Evolutionary conservation across 352 stramenopile genomes (phyloP), one percentile per base, ranked within the genome.

Genomic region (Blastocystis hominis): DNA sequence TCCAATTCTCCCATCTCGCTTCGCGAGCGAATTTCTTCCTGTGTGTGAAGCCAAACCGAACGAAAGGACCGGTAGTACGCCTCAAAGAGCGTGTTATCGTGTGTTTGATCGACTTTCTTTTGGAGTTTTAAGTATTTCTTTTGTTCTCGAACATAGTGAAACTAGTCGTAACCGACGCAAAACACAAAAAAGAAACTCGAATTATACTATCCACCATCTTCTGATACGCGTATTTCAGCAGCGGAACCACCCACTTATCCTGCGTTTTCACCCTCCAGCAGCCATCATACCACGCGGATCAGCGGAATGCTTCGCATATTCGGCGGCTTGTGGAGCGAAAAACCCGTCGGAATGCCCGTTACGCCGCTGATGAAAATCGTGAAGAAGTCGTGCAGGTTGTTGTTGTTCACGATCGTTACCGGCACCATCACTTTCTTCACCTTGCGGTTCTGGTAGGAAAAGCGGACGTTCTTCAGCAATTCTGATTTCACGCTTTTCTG

Each of bases 321-420:
- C 40, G 64, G 64, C 9, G 54, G 13, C 7, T 50, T 44, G 40
- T 76, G 64, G 34, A 76, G 40, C 6, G 64, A n/a, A n/a, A 76
- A 42, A 30, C 64, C 64, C 15, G 64, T 76, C 9, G 64, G 64
- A 30, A 76, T 76, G 20, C 64, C 64, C 20, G 64, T 76, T 13
- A 76, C 64, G 24, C 64, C 64, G 44, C 64, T 76, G 64, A 76
- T 76, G 64, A 76, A 76, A 20, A 76, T 76, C 4, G 64, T 76
- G 64, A 76, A 76, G 64, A 76, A 76, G 6, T 76, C 64, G 44
- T 76, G 64, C 40, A 76, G 64, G 30, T 76, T 76, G 44, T 76
- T 76, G 64, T 76, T 76, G 20, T 76, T 34, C 40, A 40, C 64
- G 24, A 76, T 76, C 7, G 54, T 40, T 7, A 76, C 64, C 20